phyloP scores from a whole-genome alignment of 2,329 filamentous ascomycete species.

The Botrytis sinoallii region DNA sequence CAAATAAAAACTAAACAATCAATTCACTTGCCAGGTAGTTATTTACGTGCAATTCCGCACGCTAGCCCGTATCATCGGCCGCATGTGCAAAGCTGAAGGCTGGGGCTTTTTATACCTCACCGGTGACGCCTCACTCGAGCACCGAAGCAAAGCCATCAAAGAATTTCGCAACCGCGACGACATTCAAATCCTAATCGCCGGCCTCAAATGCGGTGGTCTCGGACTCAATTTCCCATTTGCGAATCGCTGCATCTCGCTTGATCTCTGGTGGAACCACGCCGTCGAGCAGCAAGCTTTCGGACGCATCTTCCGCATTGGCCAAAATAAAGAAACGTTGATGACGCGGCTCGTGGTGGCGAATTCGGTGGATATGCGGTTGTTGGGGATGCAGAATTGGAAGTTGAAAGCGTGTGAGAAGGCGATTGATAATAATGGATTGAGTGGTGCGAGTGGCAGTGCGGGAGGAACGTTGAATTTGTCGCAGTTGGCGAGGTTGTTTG shows the following conservation, averaged over 20 bases:
- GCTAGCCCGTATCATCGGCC: slow-evolving; percentile 49
- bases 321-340: slow-evolving; percentile 57
- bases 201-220: slow-evolving; percentile 53
- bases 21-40: slow-evolving; percentile 38
- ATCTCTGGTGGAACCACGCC: slow-evolving; percentile 39
- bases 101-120: slow-evolving; percentile 46
- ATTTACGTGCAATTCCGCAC: slow-evolving; percentile 58
- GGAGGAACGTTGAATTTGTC: slow-evolving; percentile 30
- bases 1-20: neutral
- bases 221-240: slow-evolving; percentile 58
- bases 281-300: slow-evolving; percentile 59
- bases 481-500: slow-evolving; percentile 48
- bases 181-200: slow-evolving; percentile 51
- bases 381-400: slow-evolving; percentile 55
- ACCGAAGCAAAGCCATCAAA: slow-evolving; percentile 46
- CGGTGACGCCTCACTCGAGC: slow-evolving; percentile 46
- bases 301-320: slow-evolving; percentile 63
- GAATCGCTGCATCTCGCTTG: slow-evolving; percentile 42
- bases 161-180: slow-evolving; percentile 44
- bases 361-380: slow-evolving; percentile 57
- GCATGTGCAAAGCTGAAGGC: slow-evolving; percentile 47
- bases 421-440: slow-evolving; percentile 29
- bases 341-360: slow-evolving; percentile 54
- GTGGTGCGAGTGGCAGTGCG: slow-evolving; percentile 22
- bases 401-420: slow-evolving; percentile 42